phyloP scores from a whole-genome alignment of 768 basidiomycete genomes.

The Pilatotrama ljubarskyi region DNA sequence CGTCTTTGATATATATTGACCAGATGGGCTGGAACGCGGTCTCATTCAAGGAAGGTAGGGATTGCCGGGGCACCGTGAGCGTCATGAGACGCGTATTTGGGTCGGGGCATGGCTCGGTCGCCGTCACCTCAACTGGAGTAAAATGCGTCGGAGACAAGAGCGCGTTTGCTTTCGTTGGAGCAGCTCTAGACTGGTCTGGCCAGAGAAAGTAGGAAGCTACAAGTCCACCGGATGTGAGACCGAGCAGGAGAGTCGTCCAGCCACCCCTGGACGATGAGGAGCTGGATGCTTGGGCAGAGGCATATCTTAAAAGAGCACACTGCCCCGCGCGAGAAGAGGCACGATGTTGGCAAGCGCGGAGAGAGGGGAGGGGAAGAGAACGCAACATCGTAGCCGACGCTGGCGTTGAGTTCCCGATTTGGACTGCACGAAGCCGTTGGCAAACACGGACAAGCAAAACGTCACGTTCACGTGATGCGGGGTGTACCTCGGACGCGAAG shows the following conservation, averaged over 20 bases:
- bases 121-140: constrained; percentile 58
- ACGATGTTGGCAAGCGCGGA: background rate
- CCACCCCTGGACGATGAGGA: background rate
- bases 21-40: constrained; percentile 49
- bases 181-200: constrained; percentile 46
- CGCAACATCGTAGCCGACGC: constrained; percentile 7
- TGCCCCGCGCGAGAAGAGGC: background rate
- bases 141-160: constrained; percentile 41
- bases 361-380: background rate
- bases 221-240: constrained; percentile 41
- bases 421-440: constrained; percentile 3
- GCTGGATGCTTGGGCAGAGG: background rate
- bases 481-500: background rate
- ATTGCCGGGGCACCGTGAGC: constrained; percentile 50
- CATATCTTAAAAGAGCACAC: background rate
- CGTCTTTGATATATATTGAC: constrained; percentile 82
- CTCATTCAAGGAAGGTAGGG: constrained; percentile 22
- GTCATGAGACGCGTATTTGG: constrained; percentile 65
- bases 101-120: constrained; percentile 48
- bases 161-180: constrained; percentile 38
- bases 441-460: background rate
- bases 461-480: constrained; percentile 5
- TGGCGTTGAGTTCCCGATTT: constrained; percentile 16
- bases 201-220: constrained; percentile 53
- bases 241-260: constrained; percentile 22